These are phyloP conservation scores for Penicillium turbatum DNA, from an alignment of 495 filamentous ascomycete genomes.

Conservation along the genomic window DNA sequence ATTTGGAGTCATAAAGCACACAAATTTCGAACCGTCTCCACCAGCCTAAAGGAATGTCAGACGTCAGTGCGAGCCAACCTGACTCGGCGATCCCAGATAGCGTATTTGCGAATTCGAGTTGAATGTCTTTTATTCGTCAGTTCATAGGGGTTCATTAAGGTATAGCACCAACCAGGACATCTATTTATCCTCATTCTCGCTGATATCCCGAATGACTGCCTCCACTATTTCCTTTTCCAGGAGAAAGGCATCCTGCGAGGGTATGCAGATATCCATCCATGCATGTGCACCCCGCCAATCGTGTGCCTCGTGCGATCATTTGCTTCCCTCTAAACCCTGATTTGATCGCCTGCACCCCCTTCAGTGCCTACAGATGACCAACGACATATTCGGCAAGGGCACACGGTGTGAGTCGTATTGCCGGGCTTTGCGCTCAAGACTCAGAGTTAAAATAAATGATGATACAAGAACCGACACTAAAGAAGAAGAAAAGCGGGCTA, in stretches of 20 bases:
- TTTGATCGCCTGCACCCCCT: slow-evolving; percentile 11
- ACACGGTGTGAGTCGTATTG: slow-evolving; percentile 3
- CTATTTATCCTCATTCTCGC: neutral
- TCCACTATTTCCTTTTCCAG: slow-evolving; percentile 4
- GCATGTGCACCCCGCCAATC: slow-evolving; percentile 10
- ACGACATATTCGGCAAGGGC: slow-evolving; percentile 9
- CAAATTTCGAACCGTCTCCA: neutral
- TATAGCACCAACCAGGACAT: slow-evolving; percentile 14
- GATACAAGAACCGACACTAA: neutral
- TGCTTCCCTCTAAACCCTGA: slow-evolving; percentile 4
- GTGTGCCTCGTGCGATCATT: slow-evolving; percentile 10
- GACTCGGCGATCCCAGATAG: slow-evolving; percentile 20
- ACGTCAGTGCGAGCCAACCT: slow-evolving; percentile 30
- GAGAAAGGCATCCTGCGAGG: slow-evolving; percentile 4
- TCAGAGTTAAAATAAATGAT: slow-evolving; percentile 1
- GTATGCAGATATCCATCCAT: slow-evolving; percentile 9
- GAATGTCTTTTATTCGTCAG: slow-evolving; percentile 13
- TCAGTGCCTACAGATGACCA: slow-evolving; percentile 12
- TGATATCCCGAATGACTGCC: slow-evolving; percentile 3
- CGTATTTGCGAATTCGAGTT: slow-evolving; percentile 7
- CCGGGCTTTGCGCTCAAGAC: neutral
- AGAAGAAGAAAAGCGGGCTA: slow-evolving; percentile 18
- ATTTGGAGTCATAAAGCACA: neutral
- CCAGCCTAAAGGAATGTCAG: slow-evolving; percentile 23
- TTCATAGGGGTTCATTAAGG: slow-evolving; percentile 4